Conservation (phyloP, 306 rosid species). For the Ochetophila trinervis region DNA sequence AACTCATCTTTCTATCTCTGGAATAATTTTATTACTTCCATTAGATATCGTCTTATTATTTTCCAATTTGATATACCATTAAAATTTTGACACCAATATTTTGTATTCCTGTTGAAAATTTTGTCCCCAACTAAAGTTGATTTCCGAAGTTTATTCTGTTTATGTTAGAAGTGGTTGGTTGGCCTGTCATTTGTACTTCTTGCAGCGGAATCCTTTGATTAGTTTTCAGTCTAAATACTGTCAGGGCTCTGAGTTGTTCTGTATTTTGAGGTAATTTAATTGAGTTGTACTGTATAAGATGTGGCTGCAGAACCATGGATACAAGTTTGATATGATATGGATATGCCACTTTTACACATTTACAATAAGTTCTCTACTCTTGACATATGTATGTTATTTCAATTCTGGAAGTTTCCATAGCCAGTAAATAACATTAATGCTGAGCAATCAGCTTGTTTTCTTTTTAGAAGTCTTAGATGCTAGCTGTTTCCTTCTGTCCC, state of each 20-base stretch:
- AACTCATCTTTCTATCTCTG: slow-evolving; percentile 16
- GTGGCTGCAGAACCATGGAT: no score
- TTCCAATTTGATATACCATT: neutral
- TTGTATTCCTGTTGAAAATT: neutral
- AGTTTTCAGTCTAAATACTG: neutral
- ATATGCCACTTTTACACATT: no score
- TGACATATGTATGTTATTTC: no score
- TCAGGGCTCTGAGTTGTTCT: neutral
- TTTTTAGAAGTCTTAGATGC: no score
- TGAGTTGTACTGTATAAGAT: no score
- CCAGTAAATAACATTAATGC: no score
- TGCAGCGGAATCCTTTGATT: neutral
- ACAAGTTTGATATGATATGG: no score
- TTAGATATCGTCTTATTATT: neutral
- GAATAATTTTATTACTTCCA: slow-evolving; percentile 1
- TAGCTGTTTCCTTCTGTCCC: no score
- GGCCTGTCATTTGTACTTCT: neutral
- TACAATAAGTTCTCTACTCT: no score
- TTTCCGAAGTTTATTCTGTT: neutral
- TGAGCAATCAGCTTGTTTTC: no score
- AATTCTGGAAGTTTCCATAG: no score
- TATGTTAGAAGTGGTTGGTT: neutral
- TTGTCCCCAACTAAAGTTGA: neutral
- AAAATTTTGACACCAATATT: neutral
- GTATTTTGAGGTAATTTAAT: no score